These are phyloP conservation scores for Gentiana straminea DNA, from an alignment of 257 asterid species.

Conservation along the genomic window DNA sequence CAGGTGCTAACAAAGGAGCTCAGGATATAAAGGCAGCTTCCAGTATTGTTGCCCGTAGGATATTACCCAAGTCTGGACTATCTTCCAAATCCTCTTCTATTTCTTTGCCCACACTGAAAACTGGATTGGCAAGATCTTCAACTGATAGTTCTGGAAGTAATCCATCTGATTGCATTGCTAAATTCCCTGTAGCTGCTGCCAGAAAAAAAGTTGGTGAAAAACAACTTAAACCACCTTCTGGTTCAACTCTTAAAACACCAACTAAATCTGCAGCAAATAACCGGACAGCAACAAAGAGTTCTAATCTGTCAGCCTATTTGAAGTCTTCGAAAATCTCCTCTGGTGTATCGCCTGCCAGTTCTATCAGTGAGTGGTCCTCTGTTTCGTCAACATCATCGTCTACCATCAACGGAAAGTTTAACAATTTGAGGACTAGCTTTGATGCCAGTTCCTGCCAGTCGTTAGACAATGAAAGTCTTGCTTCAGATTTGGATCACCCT, in stretches of 20 bases:
- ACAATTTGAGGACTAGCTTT: conserved; percentile 50
- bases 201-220: conserved; percentile 47
- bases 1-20: conserved; percentile 38
- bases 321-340: conserved; percentile 50
- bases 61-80: conserved; percentile 46
- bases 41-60: conserved; percentile 34
- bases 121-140: conserved; percentile 46
- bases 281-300: conserved; percentile 27
- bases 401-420: conserved; percentile 32
- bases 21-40: conserved; percentile 44
- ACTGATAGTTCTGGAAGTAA: conserved; percentile 44
- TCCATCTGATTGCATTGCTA: conserved; percentile 34
- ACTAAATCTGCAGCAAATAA: conserved; percentile 36
- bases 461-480: conserved; percentile 25
- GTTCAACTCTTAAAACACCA: conserved; percentile 44
- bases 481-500: conserved; percentile 20
- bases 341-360: conserved; percentile 80
- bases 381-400: conserved; percentile 72
- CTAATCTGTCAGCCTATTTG: conserved; percentile 41
- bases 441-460: conserved; percentile 51
- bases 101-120: conserved; percentile 33
- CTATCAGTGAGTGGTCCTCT: conserved; percentile 93
- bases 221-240: conserved; percentile 24
- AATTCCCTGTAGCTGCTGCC: conserved; percentile 28
- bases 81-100: conserved; percentile 34